Evolutionary conservation across 768 basidiomycete species (phyloP).

Genomic region (Leccinum boreale): DNA sequence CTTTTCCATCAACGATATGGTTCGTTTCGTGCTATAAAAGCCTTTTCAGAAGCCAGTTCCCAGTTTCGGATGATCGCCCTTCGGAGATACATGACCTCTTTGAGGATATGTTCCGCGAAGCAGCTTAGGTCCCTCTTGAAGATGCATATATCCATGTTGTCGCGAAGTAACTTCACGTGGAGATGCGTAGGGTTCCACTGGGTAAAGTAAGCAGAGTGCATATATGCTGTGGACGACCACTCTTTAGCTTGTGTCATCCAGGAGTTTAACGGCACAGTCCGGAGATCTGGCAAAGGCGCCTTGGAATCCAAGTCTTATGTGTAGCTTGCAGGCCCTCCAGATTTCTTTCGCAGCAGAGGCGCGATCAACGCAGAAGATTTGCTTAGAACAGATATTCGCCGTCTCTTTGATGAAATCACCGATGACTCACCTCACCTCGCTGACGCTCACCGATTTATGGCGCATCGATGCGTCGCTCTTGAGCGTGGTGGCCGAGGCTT

Average conservation of each 20-base stretch:
- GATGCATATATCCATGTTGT: constrained; percentile 30
- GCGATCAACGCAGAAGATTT: constrained; percentile 42
- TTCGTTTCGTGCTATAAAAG: constrained; percentile 34
- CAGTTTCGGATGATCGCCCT: constrained; percentile 42
- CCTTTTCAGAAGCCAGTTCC: constrained; percentile 41
- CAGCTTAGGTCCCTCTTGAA: constrained; percentile 30
- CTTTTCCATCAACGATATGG: constrained; percentile 17
- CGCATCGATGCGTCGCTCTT: constrained; percentile 53
- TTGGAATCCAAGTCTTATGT: constrained; percentile 31
- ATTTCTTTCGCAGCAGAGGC: constrained; percentile 44
- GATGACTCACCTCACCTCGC: constrained; percentile 39
- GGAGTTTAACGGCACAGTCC: constrained; percentile 19
- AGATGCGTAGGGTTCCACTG: constrained; percentile 36
- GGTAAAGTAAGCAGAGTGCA: constrained; percentile 42
- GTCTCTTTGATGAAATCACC: constrained; percentile 24
- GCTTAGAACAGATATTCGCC: constrained; percentile 33
- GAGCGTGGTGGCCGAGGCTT: constrained; percentile 40
- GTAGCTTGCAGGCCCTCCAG: constrained; percentile 36
- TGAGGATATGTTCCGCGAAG: constrained; percentile 18
- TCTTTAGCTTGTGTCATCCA: constrained; percentile 7
- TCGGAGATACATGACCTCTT: constrained; percentile 30
- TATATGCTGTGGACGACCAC: constrained; percentile 11
- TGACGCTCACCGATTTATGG: constrained; percentile 55
- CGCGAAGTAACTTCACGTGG: constrained; percentile 13
- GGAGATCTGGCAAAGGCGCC: constrained; percentile 18